Base-by-base conservation (phyloP, 495 filamentous ascomycete species). In the Terfezia boudieri region DNA sequence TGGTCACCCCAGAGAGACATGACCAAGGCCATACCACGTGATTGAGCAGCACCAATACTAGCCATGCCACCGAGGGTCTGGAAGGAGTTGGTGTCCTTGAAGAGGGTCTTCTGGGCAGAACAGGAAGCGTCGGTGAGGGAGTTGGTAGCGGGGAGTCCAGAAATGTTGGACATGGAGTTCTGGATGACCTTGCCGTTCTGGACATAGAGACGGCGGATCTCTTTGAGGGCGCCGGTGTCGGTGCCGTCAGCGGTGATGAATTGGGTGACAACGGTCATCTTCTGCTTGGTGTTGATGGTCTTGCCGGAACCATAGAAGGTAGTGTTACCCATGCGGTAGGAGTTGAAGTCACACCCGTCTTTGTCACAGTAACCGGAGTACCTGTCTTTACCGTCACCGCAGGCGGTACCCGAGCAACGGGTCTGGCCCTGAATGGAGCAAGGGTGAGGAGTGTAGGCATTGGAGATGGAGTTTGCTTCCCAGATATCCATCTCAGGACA, bases 1-100 rank as follows among this genome's bases (percentile, higher is more conserved):
- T 76, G 71, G 70, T 86, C 83, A 64, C 84, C 81, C 83, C 83
- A 86, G 64, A 86, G 64, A 60, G 75, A 79, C 75, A 87, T 74
- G 65, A 82, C 81, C n/a, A 86, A 74, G 51, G 83, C 83, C 79
- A 84, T 81, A 56, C 74, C 76, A 22, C 70, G 49, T 14, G 61
- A 66, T 32, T 84, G 63, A 20, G 71, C 77, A 26, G 68, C 61
- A 53, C 78, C 71, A 72, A 86, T 79, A 50, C 68, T 65, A 12
- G 58, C 56, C 52, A 82, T 63, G 36, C 80, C 83, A 48, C 83
- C 83, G 61, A 77, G 74, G 55, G 64, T 53, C 35, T 62, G 63
- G 70, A 83, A 85, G 48, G 69, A 68, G 64, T 76, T 68, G 36
- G 64, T 63, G 62, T 83, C 82, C 37, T 73, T 77, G 64, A 85